Evolutionary conservation across 73 alveolate species (phyloP).

Genomic region (Stentor roeselii): DNA sequence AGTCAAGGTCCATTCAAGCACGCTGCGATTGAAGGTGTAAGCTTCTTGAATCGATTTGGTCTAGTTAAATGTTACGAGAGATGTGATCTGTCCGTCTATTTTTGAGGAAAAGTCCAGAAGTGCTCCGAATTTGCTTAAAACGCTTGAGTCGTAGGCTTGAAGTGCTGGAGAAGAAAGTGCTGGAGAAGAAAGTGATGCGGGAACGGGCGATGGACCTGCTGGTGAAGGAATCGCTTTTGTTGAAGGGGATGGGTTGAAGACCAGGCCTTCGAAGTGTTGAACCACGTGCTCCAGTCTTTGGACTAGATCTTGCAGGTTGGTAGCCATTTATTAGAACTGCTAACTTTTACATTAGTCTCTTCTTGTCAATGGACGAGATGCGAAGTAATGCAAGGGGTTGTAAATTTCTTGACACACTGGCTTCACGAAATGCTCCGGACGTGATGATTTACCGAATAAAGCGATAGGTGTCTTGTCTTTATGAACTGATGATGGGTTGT

Average conservation of each 20-base stretch:
- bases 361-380: not conserved
- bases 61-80: not conserved
- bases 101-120: not conserved
- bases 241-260: not conserved
- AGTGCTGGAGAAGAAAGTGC: not conserved
- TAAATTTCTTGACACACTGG: not conserved
- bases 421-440: not conserved
- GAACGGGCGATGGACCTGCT: not conserved
- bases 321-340: not conserved
- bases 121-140: not conserved
- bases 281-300: conserved; percentile 8
- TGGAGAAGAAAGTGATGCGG: not conserved
- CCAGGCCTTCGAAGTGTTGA: not conserved
- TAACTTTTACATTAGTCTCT: too few species aligned
- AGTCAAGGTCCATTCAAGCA: not conserved
- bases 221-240: too few species aligned
- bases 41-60: not conserved
- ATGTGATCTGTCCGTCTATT: not conserved
- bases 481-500: not conserved
- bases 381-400: not conserved
- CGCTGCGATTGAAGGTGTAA: not conserved
- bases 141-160: not conserved
- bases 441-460: not conserved
- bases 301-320: not conserved
- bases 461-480: not conserved